These are phyloP conservation scores for Neoboletus brunneissimus DNA, from an alignment of 768 basidiomycete species.

Conservation along the genomic window DNA sequence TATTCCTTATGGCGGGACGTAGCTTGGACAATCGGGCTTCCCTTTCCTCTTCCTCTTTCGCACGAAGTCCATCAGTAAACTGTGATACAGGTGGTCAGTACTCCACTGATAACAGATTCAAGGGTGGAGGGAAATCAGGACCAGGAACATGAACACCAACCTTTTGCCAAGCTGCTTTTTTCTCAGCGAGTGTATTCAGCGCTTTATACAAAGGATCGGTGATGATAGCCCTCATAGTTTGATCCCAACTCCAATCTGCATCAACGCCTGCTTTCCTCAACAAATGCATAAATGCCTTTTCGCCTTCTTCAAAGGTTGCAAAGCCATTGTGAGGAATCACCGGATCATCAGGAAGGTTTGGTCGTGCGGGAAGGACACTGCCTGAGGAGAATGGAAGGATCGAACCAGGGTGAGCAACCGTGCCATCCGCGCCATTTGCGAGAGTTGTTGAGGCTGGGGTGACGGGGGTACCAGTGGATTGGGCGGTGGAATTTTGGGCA, in stretches of 20 bases:
- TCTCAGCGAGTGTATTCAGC: constrained; percentile 88
- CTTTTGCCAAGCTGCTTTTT: constrained; percentile 93
- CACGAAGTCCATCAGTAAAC: constrained; percentile 76
- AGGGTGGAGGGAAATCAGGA: neutral
- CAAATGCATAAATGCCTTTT: constrained; percentile 90
- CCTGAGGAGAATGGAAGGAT: constrained; percentile 60
- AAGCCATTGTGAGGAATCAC: constrained; percentile 91
- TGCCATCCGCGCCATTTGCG: constrained; percentile 45
- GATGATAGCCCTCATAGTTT: constrained; percentile 96
- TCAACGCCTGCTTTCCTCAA: constrained; percentile 88
- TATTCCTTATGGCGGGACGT: constrained; percentile 81
- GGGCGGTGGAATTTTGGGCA: constrained; percentile 35
- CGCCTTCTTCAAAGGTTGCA: constrained; percentile 80
- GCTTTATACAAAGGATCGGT: constrained; percentile 97
- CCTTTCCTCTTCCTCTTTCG: constrained; percentile 82
- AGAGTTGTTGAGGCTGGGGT: constrained; percentile 40
- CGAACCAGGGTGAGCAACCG: constrained; percentile 48
- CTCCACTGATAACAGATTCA: neutral
- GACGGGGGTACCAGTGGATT: constrained; percentile 46
- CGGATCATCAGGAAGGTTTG: constrained; percentile 82
- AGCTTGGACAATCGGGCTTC: constrained; percentile 81
- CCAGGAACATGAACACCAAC: constrained; percentile 40
- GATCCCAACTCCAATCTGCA: constrained; percentile 95
- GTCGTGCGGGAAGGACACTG: constrained; percentile 66
- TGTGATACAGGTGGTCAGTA: constrained; percentile 11